Percentiles rank a stretch among this genome's conserved stretches.
These are phyloP conservation scores for Komagataella populi DNA, from an alignment of 805 yeast genomes.

Conservation along the genomic window DNA sequence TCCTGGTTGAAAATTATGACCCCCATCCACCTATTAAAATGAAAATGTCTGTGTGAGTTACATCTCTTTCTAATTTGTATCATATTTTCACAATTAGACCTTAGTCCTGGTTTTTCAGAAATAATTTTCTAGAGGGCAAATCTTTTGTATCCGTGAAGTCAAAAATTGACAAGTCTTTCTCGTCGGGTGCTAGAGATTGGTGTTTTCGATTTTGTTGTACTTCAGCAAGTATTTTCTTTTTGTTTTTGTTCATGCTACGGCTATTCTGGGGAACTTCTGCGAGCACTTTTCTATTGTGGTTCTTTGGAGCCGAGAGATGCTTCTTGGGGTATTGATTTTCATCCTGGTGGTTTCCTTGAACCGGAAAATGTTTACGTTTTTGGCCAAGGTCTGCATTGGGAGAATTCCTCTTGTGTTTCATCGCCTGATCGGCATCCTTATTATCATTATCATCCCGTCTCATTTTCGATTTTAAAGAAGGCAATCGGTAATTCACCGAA, in stretches of 20 bases:
- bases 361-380: neutral
- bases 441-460: slow-evolving; percentile 48
- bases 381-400: neutral
- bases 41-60: slow-evolving; percentile 84
- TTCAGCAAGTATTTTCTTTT: neutral
- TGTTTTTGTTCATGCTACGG: neutral
- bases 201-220: neutral
- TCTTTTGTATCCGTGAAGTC: neutral
- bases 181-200: neutral
- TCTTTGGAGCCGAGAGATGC: neutral
- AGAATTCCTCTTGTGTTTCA: neutral
- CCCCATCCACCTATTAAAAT: slow-evolving; percentile 80
- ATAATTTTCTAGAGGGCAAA: neutral
- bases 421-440: slow-evolving; percentile 35
- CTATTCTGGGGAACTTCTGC: neutral
- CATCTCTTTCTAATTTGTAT: neutral
- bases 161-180: neutral
- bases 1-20: slow-evolving; percentile 63
- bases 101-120: neutral
- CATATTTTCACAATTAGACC: neutral
- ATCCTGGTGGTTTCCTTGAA: neutral
- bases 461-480: slow-evolving; percentile 55
- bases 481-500: slow-evolving; percentile 51
- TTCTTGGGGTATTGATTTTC: neutral
- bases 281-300: neutral